phyloP scores from a whole-genome alignment of 2,329 filamentous ascomycete species.

The Colletotrichum orbiculare region DNA sequence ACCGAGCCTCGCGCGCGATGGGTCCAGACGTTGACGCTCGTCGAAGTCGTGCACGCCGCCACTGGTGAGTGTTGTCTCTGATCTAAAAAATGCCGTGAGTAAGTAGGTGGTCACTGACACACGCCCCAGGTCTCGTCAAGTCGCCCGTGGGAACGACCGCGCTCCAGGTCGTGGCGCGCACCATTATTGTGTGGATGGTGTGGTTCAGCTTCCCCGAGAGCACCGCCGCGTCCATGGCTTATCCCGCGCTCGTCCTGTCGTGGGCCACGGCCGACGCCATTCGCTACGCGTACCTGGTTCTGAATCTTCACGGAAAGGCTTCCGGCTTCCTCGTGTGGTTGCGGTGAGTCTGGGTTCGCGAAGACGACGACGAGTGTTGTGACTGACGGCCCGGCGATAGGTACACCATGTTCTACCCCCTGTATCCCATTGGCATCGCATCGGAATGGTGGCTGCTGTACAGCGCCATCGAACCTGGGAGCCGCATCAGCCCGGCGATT shows the following conservation, averaged over 20 bases:
- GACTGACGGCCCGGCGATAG: background rate
- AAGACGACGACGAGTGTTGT: background rate
- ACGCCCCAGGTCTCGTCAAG: constrained; percentile 77
- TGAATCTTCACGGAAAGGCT: constrained; percentile 73
- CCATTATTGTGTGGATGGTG: constrained; percentile 90
- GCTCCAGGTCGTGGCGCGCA: constrained; percentile 89
- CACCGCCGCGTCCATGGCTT: constrained; percentile 63
- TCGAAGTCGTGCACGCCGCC: constrained; percentile 87
- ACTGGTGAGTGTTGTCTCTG: constrained; percentile 67
- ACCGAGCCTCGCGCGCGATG: constrained; percentile 76
- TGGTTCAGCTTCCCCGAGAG: constrained; percentile 78
- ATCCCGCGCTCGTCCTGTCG: constrained; percentile 82
- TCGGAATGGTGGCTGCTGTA: constrained; percentile 88
- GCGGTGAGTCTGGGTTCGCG: constrained; percentile 51
- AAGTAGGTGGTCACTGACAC: background rate
- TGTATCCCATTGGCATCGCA: constrained; percentile 91
- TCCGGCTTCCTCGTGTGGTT: constrained; percentile 80
- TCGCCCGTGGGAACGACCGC: constrained; percentile 85
- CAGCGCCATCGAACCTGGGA: constrained; percentile 71
- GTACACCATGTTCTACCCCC: constrained; percentile 91
- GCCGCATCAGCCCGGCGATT: constrained; percentile 56
- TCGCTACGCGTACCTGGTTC: constrained; percentile 89
- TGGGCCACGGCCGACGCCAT: constrained; percentile 94
- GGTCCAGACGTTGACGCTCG: constrained; percentile 83
- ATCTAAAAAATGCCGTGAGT: background rate